phyloP scores from a whole-genome alignment of 106 monocot species.

The Amphibolis antarctica region DNA sequence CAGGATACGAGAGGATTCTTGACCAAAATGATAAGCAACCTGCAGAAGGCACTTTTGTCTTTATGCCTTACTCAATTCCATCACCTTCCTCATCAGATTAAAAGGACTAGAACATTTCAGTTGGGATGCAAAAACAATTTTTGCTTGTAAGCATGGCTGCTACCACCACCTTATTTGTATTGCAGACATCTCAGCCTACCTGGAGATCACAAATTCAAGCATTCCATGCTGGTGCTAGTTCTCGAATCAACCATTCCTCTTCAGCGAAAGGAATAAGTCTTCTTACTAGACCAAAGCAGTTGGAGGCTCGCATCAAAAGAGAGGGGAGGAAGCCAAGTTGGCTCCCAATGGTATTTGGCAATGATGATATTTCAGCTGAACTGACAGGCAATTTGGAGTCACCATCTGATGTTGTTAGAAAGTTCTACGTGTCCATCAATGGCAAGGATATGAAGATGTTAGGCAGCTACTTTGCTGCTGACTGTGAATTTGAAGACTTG shows the following conservation, averaged over 20 bases:
- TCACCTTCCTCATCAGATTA: no score
- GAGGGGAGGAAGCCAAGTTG: not conserved
- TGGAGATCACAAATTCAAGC: no score
- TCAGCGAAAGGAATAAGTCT: not conserved
- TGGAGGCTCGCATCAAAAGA: not conserved
- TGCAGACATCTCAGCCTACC: no score
- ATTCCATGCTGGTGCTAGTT: not conserved
- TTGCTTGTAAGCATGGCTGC: no score
- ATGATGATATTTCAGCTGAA: not conserved
- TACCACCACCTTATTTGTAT: no score
- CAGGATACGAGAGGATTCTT: no score
- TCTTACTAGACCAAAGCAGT: not conserved
- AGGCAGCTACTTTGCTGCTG: slow-evolving; percentile 25
- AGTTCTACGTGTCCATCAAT: slow-evolving; percentile 41
- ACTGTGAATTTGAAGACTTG: slow-evolving; percentile 48
- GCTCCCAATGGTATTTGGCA: not conserved
- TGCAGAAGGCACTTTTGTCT: no score
- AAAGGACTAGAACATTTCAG: no score
- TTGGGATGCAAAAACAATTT: no score
- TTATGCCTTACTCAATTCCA: no score
- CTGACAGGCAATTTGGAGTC: not conserved
- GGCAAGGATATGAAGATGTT: slow-evolving; percentile 28
- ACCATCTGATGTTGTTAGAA: slow-evolving; percentile 11
- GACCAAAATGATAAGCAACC: no score
- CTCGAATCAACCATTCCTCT: not conserved